Evolutionary conservation across 192 early-diverging fungal genomes (phyloP).

Genomic region (Backusella morwellensis): DNA sequence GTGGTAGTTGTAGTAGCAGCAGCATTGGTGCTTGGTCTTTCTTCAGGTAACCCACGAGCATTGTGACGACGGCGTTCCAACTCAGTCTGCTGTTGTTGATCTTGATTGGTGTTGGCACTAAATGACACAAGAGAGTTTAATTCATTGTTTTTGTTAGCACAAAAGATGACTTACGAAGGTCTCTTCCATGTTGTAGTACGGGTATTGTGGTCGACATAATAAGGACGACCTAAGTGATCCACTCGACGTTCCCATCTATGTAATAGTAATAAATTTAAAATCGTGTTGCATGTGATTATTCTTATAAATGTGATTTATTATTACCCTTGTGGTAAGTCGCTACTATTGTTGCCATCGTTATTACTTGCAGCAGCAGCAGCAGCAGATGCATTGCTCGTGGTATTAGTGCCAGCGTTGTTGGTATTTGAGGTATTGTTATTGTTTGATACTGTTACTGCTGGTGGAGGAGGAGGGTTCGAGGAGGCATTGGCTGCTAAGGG

Average conservation of each 20-base stretch:
- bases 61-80: slow-evolving; percentile 73
- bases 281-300: background rate
- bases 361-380: background rate
- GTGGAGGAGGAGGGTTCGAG: background rate
- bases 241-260: slow-evolving; percentile 91
- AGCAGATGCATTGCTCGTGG: background rate
- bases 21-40: slow-evolving; percentile 18
- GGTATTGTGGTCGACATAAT: slow-evolving; percentile 97
- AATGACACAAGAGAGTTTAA: slow-evolving; percentile 9
- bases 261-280: background rate
- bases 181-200: slow-evolving; percentile 91
- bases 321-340: slow-evolving; percentile 25
- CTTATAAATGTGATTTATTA: background rate
- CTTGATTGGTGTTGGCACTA: slow-evolving; percentile 35
- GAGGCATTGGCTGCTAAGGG: background rate
- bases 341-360: background rate
- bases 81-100: slow-evolving; percentile 58
- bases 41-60: slow-evolving; percentile 80
- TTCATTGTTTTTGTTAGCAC: too few relatives aligned
- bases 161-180: slow-evolving; percentile 26
- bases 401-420: background rate
- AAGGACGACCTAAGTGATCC: slow-evolving; percentile 88
- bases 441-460: background rate
- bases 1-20: slow-evolving; percentile 24
- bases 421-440: background rate